Evolutionary conservation across 176 grass and related monocot species (phyloP), one percentile per base, ranked within the genome.

Genomic region (Raddia distichophylla): DNA sequence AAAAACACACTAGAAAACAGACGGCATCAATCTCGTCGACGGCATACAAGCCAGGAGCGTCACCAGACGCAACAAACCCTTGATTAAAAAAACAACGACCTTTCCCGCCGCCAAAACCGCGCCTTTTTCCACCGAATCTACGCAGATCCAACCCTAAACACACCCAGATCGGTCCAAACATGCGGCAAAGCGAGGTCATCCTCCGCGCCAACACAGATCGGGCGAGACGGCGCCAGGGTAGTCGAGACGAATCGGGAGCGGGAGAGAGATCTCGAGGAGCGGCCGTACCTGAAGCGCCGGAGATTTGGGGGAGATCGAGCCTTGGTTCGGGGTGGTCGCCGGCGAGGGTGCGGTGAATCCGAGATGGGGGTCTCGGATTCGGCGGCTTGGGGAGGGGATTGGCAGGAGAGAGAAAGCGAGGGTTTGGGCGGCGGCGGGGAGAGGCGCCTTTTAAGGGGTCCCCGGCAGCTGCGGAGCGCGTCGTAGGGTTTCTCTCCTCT

Each of bases 371-470:
- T 49, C 87, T 77, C 77, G 78, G 87, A 89, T 85, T 89, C 82
- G 87, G 54, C 80, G 82, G 82, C 82, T 70, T 14, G 13, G 68
- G 65, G 7, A 64, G 35, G 49, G 42, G 49, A 48, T 79, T 60
- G 62, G 82, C 77, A 89, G 87, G 88, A 90, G 83, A 86, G 88
- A 86, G 88, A 86, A 86, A 85, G 60, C 34, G 78, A 86, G 78
- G 83, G 83, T 77, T 82, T 73, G 78, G 50, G 61, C 71, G 67
- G 10, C 88, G 78, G 88, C 83, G 88, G 88, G 33, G 83, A 77
- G 88, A 74, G 79, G 67, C 19, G 67, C 60, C 83, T 90, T 90
- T 90, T 90, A 86, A 82, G 72, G 87, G 63, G 12, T 14, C 55
- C 11, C 4, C 1, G 42, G 19, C 27, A 19, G 77, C 49, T 59